Percentiles rank a stretch among this genome's conserved stretches.
These are phyloP conservation scores for Thoreauomyces humboldtii DNA, from an alignment of 192 early-diverging fungal species.

Conservation along the genomic window DNA sequence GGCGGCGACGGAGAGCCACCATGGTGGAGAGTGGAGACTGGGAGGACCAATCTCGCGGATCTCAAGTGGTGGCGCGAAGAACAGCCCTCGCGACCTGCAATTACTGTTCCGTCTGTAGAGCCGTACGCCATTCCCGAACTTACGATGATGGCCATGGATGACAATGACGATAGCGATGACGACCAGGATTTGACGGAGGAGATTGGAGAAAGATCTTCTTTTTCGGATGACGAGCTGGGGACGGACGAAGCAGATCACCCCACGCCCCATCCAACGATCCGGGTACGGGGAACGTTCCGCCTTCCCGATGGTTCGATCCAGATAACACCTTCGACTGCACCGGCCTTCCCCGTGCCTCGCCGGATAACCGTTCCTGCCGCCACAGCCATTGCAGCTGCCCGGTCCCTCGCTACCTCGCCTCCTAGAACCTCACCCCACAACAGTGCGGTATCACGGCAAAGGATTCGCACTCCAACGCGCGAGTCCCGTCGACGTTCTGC, in stretches of 20 bases:
- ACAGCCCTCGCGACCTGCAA: not conserved
- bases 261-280: not conserved
- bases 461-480: too few relatives aligned
- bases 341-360: not conserved
- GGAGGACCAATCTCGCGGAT: not conserved
- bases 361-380: slow-evolving; percentile 8
- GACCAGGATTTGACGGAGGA: not conserved
- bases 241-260: not conserved
- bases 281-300: not conserved
- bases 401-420: slow-evolving; percentile 4
- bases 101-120: not conserved
- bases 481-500: not conserved
- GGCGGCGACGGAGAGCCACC: not conserved
- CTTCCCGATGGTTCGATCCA: not conserved
- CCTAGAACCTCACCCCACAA: too few relatives aligned
- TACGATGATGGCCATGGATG: not conserved
- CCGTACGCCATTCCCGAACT: not conserved
- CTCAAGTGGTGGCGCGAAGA: slow-evolving; percentile 3
- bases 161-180: slow-evolving; percentile 1
- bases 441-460: too few relatives aligned
- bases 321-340: not conserved
- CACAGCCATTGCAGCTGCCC: slow-evolving; percentile 3
- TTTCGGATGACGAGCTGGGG: not conserved
- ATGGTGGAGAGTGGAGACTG: not conserved
- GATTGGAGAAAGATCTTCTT: too few relatives aligned